These are phyloP conservation scores for Parsonsia alboflavescens DNA, from an alignment of 257 asterid species.

Conservation along the genomic window DNA sequence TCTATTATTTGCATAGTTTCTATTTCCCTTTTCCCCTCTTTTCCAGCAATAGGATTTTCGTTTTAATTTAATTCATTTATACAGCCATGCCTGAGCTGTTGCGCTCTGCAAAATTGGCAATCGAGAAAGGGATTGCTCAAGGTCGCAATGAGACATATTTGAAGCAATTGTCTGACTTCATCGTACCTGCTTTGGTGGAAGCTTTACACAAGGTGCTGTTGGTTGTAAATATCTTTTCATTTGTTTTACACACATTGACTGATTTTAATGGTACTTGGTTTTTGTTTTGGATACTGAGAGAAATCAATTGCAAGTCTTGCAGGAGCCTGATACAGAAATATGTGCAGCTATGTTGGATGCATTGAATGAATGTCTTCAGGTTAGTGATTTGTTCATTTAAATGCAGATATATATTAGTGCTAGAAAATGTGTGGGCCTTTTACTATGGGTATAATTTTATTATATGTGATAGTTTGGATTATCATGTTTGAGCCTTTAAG, in stretches of 20 bases:
- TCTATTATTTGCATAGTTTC: not conserved
- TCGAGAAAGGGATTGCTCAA: constrained; percentile 89
- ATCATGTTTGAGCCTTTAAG: not conserved
- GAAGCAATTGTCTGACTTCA: constrained; percentile 70
- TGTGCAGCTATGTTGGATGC: constrained; percentile 86
- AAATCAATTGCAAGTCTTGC: constrained; percentile 26
- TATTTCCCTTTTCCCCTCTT: not conserved
- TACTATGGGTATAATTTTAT: not conserved
- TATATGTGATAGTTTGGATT: not conserved
- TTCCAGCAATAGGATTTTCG: not conserved
- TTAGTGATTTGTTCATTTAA: constrained; percentile 18
- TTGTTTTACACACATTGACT: not conserved
- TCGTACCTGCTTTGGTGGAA: constrained; percentile 77
- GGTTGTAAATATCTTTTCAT: not conserved
- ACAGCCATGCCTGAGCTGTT: constrained; percentile 96
- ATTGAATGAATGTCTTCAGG: constrained; percentile 88
- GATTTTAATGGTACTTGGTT: constrained; percentile 7
- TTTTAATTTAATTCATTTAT: constrained; percentile 22
- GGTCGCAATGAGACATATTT: constrained; percentile 78
- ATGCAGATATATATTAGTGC: not conserved
- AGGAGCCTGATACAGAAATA: constrained; percentile 98
- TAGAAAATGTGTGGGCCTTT: not conserved
- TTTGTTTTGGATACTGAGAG: constrained; percentile 19
- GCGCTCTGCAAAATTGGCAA: constrained; percentile 88
- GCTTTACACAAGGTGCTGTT: constrained; percentile 72